phyloP scores from a whole-genome alignment of 352 stramenopile species.

The Plasmopara muralis region DNA sequence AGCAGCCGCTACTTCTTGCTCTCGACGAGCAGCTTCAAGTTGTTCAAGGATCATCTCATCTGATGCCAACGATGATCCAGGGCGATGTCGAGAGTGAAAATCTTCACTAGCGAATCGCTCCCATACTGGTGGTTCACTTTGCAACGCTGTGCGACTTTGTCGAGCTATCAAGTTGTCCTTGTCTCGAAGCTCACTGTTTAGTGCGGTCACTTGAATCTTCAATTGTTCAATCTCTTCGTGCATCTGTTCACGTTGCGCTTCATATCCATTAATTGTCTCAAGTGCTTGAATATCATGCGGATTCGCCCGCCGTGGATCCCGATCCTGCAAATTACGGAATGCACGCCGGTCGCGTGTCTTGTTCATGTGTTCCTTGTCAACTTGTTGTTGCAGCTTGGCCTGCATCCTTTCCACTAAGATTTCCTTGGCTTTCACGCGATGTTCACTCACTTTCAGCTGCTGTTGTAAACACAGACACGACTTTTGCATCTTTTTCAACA shows the following conservation, averaged over 20 bases:
- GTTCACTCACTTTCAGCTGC: conserved; percentile 81
- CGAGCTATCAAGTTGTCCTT: conserved; percentile 70
- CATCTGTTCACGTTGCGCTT: conserved; percentile 65
- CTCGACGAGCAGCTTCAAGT: conserved; percentile 59
- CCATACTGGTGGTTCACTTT: conserved; percentile 25
- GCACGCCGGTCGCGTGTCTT: conserved; percentile 49
- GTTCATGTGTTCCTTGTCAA: conserved; percentile 62
- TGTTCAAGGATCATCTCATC: conserved; percentile 70
- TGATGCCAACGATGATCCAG: conserved; percentile 28
- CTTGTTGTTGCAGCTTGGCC: conserved; percentile 70
- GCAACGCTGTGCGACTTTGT: conserved; percentile 15
- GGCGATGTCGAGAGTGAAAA: conserved; percentile 2
- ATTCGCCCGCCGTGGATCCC: conserved; percentile 50
- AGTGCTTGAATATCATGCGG: conserved; percentile 56
- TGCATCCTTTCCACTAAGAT: conserved; percentile 74
- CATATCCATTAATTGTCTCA: conserved; percentile 64
- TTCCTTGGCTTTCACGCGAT: conserved; percentile 84
- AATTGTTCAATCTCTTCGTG: conserved; percentile 65
- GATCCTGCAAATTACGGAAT: conserved; percentile 62
- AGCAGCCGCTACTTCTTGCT: conserved; percentile 61
- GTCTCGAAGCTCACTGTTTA: conserved; percentile 70
- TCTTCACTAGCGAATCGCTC: conserved; percentile 14
- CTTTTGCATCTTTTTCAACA: conserved; percentile 55
- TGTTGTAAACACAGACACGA: conserved; percentile 66
- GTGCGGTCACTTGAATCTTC: conserved; percentile 44